Evolutionary conservation across 805 yeast genomes (phyloP), one percentile per base, ranked within the genome.

Genomic region (Starmerella floricola): DNA sequence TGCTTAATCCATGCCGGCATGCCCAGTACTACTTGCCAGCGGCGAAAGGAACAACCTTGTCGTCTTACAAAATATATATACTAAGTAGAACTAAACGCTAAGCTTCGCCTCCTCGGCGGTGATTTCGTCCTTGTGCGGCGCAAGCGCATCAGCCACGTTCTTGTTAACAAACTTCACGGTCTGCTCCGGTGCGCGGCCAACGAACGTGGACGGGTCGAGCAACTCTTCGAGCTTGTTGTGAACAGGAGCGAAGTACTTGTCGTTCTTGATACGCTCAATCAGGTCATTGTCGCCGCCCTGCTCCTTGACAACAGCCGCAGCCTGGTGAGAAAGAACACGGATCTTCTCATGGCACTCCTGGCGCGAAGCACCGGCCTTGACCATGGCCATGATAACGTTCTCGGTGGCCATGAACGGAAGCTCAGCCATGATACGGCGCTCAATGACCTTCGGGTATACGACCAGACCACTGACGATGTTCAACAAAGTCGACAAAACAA

Each of bases 361-460:
- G 74, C 98, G 81, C 26, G 94, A 86, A 26, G 83, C 97, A 55
- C 97, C 97, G 62, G 80, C 79, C 66, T 86, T 94, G 45, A 91
- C 98, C 96, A 91, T 91, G 41, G 98, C 98, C 98, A 91, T 91
- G 64, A 91, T 91, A 63, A 91, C 75, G 67, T 91, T 91, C 69
- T 91, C 98, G 45, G 98, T 91, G 53, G 98, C 98, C 98, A 91
- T 91, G 73, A 91, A 91, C 55, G 98, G 98, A 59, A 91, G 72
- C 67, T 91, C 98, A 40, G 95, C 73, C 62, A 60, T 76, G 65
- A 91, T 91, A 68, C 97, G 81, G 70, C 96, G 79, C 70, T 82
- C 95, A 58, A 91, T 91, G 56, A 91, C 98, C 74, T 91, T 88
- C 55, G 98, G 98, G 68, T 91, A 91, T 36, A 91, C 98, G 41